Conservation (phyloP, 495 filamentous ascomycete genomes). For the Annulohypoxylon bovei region DNA sequence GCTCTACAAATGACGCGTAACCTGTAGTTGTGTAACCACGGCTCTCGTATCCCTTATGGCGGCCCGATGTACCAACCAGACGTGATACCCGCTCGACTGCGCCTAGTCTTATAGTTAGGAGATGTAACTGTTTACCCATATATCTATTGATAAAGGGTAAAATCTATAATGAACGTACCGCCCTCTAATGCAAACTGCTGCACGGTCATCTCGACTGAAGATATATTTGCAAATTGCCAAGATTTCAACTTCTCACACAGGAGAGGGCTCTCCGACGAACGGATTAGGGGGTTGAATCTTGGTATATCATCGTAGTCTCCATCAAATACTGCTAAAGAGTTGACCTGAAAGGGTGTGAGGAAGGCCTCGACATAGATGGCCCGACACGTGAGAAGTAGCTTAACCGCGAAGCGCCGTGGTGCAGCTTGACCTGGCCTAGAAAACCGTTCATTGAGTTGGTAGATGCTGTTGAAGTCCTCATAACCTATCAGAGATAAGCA, state of each 20-base stretch:
- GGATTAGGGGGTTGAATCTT: slow-evolving; percentile 19
- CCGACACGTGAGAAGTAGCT: slow-evolving; percentile 40
- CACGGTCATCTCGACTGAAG: slow-evolving; percentile 36
- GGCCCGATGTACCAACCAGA: slow-evolving; percentile 35
- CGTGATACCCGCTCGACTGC: slow-evolving; percentile 43
- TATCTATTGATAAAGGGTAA: not conserved
- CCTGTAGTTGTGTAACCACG: slow-evolving; percentile 26
- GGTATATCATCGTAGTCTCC: slow-evolving; percentile 34
- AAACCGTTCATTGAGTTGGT: slow-evolving; percentile 17
- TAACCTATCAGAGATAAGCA: slow-evolving; percentile 38
- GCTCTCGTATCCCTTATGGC: slow-evolving; percentile 34
- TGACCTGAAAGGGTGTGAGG: slow-evolving; percentile 43
- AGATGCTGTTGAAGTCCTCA: slow-evolving; percentile 35
- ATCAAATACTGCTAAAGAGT: slow-evolving; percentile 40
- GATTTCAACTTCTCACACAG: slow-evolving; percentile 29
- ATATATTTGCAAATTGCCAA: slow-evolving; percentile 46
- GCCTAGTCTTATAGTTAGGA: slow-evolving; percentile 24
- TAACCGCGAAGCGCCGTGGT: slow-evolving; percentile 26
- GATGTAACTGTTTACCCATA: too few species aligned
- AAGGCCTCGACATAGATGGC: slow-evolving; percentile 45
- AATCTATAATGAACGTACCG: slow-evolving; percentile 36
- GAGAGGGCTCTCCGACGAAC: slow-evolving; percentile 6
- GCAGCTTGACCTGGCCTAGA: slow-evolving; percentile 41
- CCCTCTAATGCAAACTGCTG: slow-evolving; percentile 42
- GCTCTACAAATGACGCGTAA: slow-evolving; percentile 28